Evolutionary conservation across 805 yeast genomes (phyloP), one percentile per base, ranked within the genome.

Genomic region (Candida coleopterorum): DNA sequence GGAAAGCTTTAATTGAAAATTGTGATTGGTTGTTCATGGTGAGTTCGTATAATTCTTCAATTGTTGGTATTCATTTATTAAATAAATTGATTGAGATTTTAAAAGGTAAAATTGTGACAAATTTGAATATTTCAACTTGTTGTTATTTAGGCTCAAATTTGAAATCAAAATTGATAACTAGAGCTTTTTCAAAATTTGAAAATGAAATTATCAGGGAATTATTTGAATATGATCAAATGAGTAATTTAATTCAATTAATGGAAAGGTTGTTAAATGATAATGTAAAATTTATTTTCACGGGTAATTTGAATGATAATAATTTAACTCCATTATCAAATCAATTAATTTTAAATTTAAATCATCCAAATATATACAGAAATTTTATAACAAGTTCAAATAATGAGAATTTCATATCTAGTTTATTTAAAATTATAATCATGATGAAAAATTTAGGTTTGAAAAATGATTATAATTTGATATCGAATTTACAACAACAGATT

Each of bases 291-390:
- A 56, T 68, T 2, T 49, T 65, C 20, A 46, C 55, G 11, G 72
- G 63, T 3, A 40, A 62, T 7, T 41, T 54, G 4, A 49, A 52
- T 30, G 72, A 66, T 41, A 70, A 57, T 41, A 52, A 63, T 28
- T 48, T 67, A n/a, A 31, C 34, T 6, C 69, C 69, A 3, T 34
- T 65, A 1, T 47, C 45, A 25, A 60, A 67, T 8, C 41, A 68
- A 5, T 44, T 65, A 26, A 58, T 47, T 5, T 40, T 44, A n/a
- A 48, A 52, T 17, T 46, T 47, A 18, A 45, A 53, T 16, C 73
- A 67, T 39, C 68, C 71, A 1, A 65, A 65, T 39, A 57, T 67
- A 12, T 61, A 41, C 38, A 51, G 68, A 27, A 44, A 55, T 26
- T 29, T 62, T 6, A 53, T 41, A 14, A 38, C 37, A 8, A 37